Percentiles rank a stretch among this genome's conserved stretches.
These are phyloP conservation scores for Trichoderma hamatum DNA, from an alignment of 2,329 filamentous ascomycete genomes.

Conservation along the genomic window DNA sequence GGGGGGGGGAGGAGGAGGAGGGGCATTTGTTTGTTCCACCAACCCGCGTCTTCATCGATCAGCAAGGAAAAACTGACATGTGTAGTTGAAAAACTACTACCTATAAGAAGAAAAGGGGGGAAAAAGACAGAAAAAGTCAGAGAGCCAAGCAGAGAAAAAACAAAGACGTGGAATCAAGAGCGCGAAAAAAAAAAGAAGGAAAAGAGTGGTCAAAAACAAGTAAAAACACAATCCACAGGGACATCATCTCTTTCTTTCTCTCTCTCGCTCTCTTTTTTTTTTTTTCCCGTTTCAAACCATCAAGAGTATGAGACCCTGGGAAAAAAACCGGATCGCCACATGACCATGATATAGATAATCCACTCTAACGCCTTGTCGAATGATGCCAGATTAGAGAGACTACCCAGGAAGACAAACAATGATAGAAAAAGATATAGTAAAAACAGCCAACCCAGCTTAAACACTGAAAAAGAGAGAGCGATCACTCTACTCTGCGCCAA, in stretches of 20 bases:
- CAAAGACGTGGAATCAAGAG: background rate
- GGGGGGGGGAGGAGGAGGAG: too few species aligned
- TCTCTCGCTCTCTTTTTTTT: background rate
- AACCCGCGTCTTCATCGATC: background rate
- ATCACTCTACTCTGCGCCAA: conserved; percentile 55
- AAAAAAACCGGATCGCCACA: conserved; percentile 39
- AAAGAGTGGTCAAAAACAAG: background rate
- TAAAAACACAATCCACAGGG: conserved; percentile 18
- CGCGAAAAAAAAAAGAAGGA: background rate
- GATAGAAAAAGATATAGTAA: conserved; percentile 16
- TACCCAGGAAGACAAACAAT: conserved; percentile 34
- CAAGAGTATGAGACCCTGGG: conserved; percentile 27
- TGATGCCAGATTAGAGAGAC: conserved; percentile 45
- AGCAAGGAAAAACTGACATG: conserved; percentile 17
- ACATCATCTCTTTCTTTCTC: conserved; percentile 35
- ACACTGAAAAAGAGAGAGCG: background rate
- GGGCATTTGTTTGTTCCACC: background rate
- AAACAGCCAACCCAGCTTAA: conserved; percentile 35
- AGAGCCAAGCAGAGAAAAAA: background rate
- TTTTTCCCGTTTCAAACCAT: conserved; percentile 37
- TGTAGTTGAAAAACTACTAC: conserved; percentile 12
- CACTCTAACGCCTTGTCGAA: conserved; percentile 46
- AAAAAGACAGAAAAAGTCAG: background rate
- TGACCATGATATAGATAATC: conserved; percentile 46
- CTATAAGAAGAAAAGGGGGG: conserved; percentile 27